Evolutionary conservation across 805 yeast species (phyloP).

Genomic region (Barnettozyma populi): DNA sequence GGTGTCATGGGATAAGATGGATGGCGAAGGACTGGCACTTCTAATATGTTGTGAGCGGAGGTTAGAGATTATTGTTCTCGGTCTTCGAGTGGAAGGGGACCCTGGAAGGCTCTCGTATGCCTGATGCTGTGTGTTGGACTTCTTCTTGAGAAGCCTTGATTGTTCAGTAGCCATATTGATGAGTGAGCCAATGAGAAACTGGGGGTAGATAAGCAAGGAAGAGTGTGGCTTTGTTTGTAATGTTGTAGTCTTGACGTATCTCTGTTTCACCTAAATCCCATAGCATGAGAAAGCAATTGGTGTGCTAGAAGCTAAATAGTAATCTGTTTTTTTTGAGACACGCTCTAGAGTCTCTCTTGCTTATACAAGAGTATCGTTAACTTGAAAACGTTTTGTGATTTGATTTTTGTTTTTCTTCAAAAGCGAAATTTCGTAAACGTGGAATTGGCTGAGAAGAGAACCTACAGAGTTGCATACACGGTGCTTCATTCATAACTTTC

Average conservation of each 20-base stretch:
- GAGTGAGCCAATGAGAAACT: not conserved
- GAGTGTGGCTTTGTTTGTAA: not conserved
- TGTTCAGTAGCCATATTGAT: constrained; percentile 5
- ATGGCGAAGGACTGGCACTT: constrained; percentile 9
- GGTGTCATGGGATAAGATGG: constrained; percentile 11
- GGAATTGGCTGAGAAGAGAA: too few species aligned
- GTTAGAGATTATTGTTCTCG: constrained; percentile 18
- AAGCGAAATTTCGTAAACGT: too few species aligned
- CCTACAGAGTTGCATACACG: too few species aligned
- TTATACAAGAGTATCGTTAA: not conserved
- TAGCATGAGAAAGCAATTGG: not conserved
- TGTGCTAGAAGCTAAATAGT: not conserved
- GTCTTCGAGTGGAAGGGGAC: constrained; percentile 12
- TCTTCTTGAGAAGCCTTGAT: constrained; percentile 11
- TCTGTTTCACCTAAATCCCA: not conserved
- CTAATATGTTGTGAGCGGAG: constrained; percentile 6
- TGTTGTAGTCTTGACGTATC: too few species aligned
- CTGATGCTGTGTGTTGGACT: constrained; percentile 2
- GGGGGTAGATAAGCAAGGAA: not conserved
- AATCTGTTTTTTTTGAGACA: not conserved
- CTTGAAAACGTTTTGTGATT: not conserved
- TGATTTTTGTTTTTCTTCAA: not conserved
- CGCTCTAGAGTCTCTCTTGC: not conserved
- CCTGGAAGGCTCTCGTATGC: constrained; percentile 13
- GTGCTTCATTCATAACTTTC: too few species aligned